A percentile compares a stretch with the other conserved stretches of the same genome.
These are phyloP conservation scores for Hygrocybe punicea DNA, from an alignment of 768 basidiomycete genomes.

Conservation along the genomic window DNA sequence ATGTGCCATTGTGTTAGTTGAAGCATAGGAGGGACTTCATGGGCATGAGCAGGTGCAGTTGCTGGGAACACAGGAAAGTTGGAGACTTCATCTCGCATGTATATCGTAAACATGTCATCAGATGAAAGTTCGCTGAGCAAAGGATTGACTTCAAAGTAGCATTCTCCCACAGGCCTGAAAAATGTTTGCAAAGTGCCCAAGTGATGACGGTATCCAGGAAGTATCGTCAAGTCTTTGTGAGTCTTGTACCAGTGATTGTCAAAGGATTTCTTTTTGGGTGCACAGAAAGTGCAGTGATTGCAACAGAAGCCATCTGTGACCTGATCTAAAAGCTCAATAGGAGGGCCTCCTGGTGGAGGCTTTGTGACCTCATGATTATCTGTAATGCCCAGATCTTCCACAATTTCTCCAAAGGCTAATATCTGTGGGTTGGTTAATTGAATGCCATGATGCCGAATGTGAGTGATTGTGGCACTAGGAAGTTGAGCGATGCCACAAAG, in stretches of 20 bases:
- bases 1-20: background rate
- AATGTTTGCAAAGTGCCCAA: background rate
- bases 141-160: background rate
- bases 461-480: background rate
- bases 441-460: background rate
- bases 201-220: background rate
- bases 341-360: background rate
- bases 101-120: background rate
- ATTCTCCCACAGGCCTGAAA: background rate
- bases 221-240: background rate
- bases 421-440: background rate
- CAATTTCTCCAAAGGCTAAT: background rate
- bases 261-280: background rate
- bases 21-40: background rate
- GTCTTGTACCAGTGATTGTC: background rate
- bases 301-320: background rate
- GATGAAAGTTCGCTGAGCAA: background rate
- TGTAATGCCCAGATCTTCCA: background rate
- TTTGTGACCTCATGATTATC: background rate
- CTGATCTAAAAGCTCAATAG: background rate
- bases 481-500: background rate
- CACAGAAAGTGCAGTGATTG: background rate
- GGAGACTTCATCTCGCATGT: background rate
- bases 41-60: background rate
- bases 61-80: background rate